Evolutionary conservation across 805 yeast species (phyloP).

Genomic region (Nakazawaea ernobii): DNA sequence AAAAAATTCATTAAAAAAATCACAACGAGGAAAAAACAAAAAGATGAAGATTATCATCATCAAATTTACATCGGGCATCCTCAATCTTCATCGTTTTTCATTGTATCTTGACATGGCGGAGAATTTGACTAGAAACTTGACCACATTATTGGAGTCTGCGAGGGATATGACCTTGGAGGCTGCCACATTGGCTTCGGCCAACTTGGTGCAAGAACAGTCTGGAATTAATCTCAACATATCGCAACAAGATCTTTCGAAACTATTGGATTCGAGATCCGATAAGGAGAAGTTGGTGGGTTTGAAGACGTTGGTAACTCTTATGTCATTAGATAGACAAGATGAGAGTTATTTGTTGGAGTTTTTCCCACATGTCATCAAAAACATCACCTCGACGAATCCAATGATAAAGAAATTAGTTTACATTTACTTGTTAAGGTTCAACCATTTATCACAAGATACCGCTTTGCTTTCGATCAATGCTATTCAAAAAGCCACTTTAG

Average conservation of each 20-base stretch:
- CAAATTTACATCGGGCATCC: neutral
- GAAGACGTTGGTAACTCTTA: slow-evolving; percentile 44
- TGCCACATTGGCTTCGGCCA: slow-evolving; percentile 65
- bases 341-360: slow-evolving; percentile 32
- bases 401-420: slow-evolving; percentile 73
- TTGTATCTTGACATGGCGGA: slow-evolving; percentile 3
- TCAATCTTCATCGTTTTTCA: no score
- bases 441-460: slow-evolving; percentile 82
- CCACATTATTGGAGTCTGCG: slow-evolving; percentile 76
- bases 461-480: slow-evolving; percentile 88
- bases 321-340: slow-evolving; percentile 33
- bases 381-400: slow-evolving; percentile 61
- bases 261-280: slow-evolving; percentile 64
- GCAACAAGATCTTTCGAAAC: slow-evolving; percentile 58
- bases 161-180: slow-evolving; percentile 76
- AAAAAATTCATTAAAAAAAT: neutral
- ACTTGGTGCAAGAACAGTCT: slow-evolving; percentile 14
- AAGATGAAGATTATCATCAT: neutral
- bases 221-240: slow-evolving; percentile 52
- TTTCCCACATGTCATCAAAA: slow-evolving; percentile 88
- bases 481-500: slow-evolving; percentile 76
- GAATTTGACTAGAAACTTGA: slow-evolving; percentile 30
- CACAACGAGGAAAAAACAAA: neutral
- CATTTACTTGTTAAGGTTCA: slow-evolving; percentile 66
- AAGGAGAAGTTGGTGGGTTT: slow-evolving; percentile 58